These are phyloP conservation scores for Bruguiera sexangula DNA, from an alignment of 345 rosid species.

Conservation along the genomic window DNA sequence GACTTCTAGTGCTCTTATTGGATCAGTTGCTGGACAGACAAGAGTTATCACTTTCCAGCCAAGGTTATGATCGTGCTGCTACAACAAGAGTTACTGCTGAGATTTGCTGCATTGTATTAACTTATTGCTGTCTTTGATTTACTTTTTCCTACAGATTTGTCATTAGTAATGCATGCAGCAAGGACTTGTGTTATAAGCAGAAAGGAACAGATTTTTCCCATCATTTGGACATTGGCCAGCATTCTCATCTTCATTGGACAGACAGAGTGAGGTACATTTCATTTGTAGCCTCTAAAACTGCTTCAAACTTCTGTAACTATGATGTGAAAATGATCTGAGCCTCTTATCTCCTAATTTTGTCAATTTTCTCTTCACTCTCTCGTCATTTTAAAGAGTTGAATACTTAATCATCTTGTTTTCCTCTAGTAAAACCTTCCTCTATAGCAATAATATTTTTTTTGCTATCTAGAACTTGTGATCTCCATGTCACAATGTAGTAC, in stretches of 20 bases:
- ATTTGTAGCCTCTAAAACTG: constrained; percentile 4
- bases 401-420: no score
- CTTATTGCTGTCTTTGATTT: background rate
- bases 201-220: constrained; percentile 66
- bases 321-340: background rate
- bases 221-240: constrained; percentile 66
- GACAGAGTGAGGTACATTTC: constrained; percentile 65
- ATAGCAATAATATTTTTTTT: no score
- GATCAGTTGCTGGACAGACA: constrained; percentile 68
- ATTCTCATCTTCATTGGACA: constrained; percentile 83
- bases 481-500: no score
- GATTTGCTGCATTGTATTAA: background rate
- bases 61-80: constrained; percentile 35
- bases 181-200: constrained; percentile 73
- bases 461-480: no score
- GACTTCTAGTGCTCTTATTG: constrained; percentile 59
- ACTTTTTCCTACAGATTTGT: constrained; percentile 58
- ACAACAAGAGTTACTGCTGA: background rate
- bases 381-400: no score
- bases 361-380: no score
- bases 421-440: no score
- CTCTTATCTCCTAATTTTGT: background rate
- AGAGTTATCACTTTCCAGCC: constrained; percentile 88
- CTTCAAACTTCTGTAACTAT: background rate
- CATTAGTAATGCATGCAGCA: constrained; percentile 84